phyloP scores from a whole-genome alignment of 352 stramenopile genomes.

The Blastocystis sp. region DNA sequence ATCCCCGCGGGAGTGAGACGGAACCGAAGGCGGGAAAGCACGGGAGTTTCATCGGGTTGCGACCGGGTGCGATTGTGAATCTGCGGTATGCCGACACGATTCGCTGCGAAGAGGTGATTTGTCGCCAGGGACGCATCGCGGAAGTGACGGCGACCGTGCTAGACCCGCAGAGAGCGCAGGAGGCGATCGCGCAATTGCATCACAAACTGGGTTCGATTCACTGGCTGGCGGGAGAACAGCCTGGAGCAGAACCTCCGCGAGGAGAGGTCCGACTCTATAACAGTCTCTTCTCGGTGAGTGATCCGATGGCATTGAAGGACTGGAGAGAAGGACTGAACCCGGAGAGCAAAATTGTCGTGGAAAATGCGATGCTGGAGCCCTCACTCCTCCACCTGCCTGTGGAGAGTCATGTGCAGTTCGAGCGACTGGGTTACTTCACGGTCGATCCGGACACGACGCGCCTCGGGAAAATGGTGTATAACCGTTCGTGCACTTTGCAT shows the following conservation, averaged over 20 bases:
- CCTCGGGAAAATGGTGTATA: conserved; percentile 8
- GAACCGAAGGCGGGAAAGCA: too few species aligned
- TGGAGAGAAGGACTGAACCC: conserved; percentile 73
- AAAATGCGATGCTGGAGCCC: conserved; percentile 73
- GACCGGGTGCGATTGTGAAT: conserved; percentile 83
- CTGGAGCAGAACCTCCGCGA: conserved; percentile 62
- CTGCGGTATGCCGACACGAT: conserved; percentile 88
- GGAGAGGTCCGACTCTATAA: conserved; percentile 87
- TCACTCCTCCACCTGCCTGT: conserved; percentile 58
- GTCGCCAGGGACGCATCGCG: conserved; percentile 74
- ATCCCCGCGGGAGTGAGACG: too few species aligned
- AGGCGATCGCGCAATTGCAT: conserved; percentile 70
- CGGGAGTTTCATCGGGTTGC: conserved; percentile 90
- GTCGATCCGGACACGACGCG: conserved; percentile 69
- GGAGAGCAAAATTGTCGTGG: conserved; percentile 68
- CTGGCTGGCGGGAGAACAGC: conserved; percentile 70
- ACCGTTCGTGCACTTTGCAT: background rate
- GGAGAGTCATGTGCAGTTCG: conserved; percentile 77
- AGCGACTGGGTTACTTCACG: conserved; percentile 93
- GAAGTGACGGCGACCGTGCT: conserved; percentile 66
- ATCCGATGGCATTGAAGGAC: conserved; percentile 64
- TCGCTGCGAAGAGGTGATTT: conserved; percentile 79
- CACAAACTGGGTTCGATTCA: conserved; percentile 82
- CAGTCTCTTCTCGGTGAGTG: conserved; percentile 84
- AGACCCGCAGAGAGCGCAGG: conserved; percentile 61